These are phyloP conservation scores for Plantago elongata DNA, from an alignment of 257 asterid species.

Conservation along the genomic window DNA sequence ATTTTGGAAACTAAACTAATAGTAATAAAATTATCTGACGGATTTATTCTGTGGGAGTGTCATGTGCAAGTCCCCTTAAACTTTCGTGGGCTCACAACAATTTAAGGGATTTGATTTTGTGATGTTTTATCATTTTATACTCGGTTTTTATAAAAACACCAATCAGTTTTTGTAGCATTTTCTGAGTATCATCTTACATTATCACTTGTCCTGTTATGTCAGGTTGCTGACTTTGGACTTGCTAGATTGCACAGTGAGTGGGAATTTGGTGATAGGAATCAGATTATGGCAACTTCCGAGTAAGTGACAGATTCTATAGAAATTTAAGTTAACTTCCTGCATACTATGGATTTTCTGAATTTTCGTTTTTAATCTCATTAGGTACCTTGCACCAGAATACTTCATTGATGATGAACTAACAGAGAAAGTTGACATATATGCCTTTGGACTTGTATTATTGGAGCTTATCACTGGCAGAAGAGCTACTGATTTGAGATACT, in stretches of 20 bases:
- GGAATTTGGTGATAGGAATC: constrained; percentile 45
- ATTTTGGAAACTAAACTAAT: too few species aligned
- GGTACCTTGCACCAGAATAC: constrained; percentile 84
- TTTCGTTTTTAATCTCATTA: constrained; percentile 17
- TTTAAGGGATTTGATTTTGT: too few species aligned
- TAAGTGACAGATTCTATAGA: constrained; percentile 21
- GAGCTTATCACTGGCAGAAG: constrained; percentile 67
- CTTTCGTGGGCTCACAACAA: too few species aligned
- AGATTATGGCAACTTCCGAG: constrained; percentile 59
- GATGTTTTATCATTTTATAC: too few species aligned
- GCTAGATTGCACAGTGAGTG: constrained; percentile 68
- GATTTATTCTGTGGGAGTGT: too few species aligned
- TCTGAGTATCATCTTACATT: not conserved
- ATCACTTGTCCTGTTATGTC: constrained; percentile 17
- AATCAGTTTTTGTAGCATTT: too few species aligned
- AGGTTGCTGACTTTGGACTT: constrained; percentile 94
- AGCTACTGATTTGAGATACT: constrained; percentile 45
- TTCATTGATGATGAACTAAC: constrained; percentile 46
- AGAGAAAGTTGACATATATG: constrained; percentile 80
- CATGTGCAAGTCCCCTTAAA: too few species aligned
- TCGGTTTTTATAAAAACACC: too few species aligned
- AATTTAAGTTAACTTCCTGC: not conserved
- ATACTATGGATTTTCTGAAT: not conserved
- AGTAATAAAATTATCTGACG: too few species aligned
- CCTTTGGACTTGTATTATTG: constrained; percentile 65